These are phyloP conservation scores for Madurella fahalii DNA, from an alignment of 2,329 filamentous ascomycete genomes.

Conservation along the genomic window DNA sequence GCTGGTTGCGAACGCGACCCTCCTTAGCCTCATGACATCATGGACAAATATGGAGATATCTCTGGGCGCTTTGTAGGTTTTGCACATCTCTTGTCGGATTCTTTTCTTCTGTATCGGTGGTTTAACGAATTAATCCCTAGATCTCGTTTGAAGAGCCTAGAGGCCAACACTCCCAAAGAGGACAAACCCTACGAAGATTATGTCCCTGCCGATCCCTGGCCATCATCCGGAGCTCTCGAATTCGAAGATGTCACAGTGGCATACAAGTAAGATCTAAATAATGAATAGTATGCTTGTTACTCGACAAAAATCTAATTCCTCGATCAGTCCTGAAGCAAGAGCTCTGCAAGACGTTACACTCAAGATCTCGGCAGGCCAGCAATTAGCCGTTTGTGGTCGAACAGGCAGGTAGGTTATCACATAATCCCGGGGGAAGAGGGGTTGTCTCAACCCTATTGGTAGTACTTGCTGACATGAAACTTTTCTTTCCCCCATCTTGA, in stretches of 20 bases:
- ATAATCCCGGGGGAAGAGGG: no score
- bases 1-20: conserved; percentile 33
- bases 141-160: conserved; percentile 30
- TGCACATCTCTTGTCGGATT: no score
- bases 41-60: conserved; percentile 36
- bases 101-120: no score
- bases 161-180: conserved; percentile 31
- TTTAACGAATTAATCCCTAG: no score
- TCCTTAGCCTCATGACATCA: conserved; percentile 31
- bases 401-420: conserved; percentile 32
- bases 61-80: conserved; percentile 30
- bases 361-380: conserved; percentile 39
- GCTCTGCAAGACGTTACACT: conserved; percentile 29
- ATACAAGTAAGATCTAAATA: conserved; percentile 24
- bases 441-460: no score
- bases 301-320: not conserved
- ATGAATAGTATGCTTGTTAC: no score
- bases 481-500: no score
- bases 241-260: conserved; percentile 29
- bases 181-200: not conserved
- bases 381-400: conserved; percentile 49
- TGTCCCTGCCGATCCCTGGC: no score
- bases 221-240: conserved; percentile 17
- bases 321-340: conserved; percentile 8
- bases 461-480: no score